Evolutionary conservation across 371 early-diverging fungal species (phyloP).

Genomic region (Mortierella sp.): DNA sequence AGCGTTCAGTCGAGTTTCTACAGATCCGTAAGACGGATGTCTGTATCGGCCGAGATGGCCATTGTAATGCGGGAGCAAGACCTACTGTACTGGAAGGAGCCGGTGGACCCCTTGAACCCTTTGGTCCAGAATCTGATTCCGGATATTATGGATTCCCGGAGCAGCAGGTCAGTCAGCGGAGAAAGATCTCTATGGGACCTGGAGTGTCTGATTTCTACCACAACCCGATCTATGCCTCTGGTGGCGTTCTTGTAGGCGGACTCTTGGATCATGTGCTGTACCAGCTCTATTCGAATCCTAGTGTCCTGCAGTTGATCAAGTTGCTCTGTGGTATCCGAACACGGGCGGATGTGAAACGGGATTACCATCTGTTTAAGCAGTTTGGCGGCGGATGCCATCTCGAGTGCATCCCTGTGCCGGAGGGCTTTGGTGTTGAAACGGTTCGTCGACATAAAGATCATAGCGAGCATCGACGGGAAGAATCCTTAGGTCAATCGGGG

Average conservation of each 20-base stretch:
- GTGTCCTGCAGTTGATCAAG: slow-evolving; percentile 61
- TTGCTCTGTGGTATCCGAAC: slow-evolving; percentile 62
- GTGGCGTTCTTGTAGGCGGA: slow-evolving; percentile 63
- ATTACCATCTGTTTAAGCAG: slow-evolving; percentile 44
- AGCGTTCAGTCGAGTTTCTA: slow-evolving; percentile 46
- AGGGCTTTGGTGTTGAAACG: slow-evolving; percentile 53
- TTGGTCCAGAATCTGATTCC: slow-evolving; percentile 16
- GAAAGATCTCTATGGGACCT: neutral
- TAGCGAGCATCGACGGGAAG: neutral
- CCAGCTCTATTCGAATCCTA: slow-evolving; percentile 60
- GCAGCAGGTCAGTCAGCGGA: slow-evolving; percentile 3
- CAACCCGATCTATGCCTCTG: slow-evolving; percentile 63
- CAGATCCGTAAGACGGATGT: slow-evolving; percentile 39
- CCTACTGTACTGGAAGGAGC: slow-evolving; percentile 15
- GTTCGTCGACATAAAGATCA: slow-evolving; percentile 1
- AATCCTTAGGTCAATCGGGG: too few relatives aligned
- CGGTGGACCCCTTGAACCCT: slow-evolving; percentile 13
- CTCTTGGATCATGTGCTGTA: slow-evolving; percentile 59
- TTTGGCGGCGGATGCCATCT: slow-evolving; percentile 52
- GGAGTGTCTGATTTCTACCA: slow-evolving; percentile 38
- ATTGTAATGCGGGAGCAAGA: neutral
- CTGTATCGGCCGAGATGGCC: slow-evolving; percentile 3
- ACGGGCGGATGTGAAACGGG: slow-evolving; percentile 48
- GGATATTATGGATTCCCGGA: slow-evolving; percentile 36
- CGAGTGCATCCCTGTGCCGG: slow-evolving; percentile 56